Evolutionary conservation across 2,329 filamentous ascomycete genomes (phyloP).

Genomic region (Pyrenophora teres): DNA sequence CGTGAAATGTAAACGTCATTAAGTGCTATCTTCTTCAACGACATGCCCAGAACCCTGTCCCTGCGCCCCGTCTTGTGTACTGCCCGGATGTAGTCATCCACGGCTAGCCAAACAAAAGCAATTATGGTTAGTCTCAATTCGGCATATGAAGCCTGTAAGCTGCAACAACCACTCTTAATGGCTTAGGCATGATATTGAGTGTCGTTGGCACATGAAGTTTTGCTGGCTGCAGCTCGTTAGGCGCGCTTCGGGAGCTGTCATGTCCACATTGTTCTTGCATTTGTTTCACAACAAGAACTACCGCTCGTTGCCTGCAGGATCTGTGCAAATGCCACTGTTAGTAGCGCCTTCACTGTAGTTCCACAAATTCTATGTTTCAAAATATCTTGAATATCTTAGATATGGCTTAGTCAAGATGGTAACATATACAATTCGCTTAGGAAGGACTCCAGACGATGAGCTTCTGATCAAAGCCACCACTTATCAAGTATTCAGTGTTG

Average conservation of each 20-base stretch:
- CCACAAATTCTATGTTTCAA: too few relatives aligned
- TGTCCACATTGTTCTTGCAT: not conserved
- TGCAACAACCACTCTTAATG: not conserved
- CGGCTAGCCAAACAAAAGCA: slow-evolving; percentile 1
- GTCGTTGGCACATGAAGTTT: too few relatives aligned
- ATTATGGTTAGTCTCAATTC: not conserved
- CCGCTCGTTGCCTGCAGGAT: not conserved
- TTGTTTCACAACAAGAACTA: not conserved
- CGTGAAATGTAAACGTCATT: not conserved
- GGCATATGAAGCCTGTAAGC: not conserved
- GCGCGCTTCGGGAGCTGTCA: not conserved
- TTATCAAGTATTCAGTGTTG: slow-evolving; percentile 61
- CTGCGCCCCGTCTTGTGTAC: not conserved
- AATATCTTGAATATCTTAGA: too few relatives aligned
- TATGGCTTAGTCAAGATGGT: not conserved
- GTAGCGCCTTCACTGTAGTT: too few relatives aligned
- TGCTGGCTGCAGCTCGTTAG: too few relatives aligned
- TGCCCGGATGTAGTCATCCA: not conserved
- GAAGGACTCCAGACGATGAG: slow-evolving; percentile 59
- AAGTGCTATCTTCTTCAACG: not conserved
- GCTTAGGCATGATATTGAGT: too few relatives aligned
- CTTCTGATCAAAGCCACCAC: slow-evolving; percentile 67
- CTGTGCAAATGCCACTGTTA: not conserved
- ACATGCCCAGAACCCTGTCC: not conserved
- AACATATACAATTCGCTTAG: not conserved